Base-by-base conservation (phyloP, 208 protist genomes). In the Sergeia podlipaevii region DNA sequence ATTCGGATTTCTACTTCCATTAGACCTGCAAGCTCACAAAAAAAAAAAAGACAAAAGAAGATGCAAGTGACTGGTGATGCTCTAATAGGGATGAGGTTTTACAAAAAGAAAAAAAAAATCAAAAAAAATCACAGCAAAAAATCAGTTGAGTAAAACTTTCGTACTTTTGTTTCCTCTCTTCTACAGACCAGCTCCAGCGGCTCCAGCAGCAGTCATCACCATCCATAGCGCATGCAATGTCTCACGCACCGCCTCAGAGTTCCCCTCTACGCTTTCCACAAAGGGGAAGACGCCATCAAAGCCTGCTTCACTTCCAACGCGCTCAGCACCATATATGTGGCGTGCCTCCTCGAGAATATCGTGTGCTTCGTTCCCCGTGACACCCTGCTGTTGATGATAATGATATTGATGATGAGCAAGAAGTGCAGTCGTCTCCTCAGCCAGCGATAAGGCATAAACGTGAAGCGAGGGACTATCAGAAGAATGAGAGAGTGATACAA, bases 391-490 rank as follows among this genome's bases (percentile, higher is more conserved):
- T n/a, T n/a, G n/a, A n/a, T n/a, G n/a, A n/a, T n/a, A n/a, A n/a
- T n/a, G n/a, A n/a, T n/a, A n/a, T n/a, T n/a, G n/a, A n/a, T n/a
- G n/a, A n/a, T n/a, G n/a, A n/a, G n/a, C n/a, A n/a, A n/a, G n/a
- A n/a, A n/a, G n/a, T n/a, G n/a, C n/a, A n/a, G n/a, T n/a, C n/a
- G n/a, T n/a, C n/a, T n/a, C n/a, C n/a, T n/a, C n/a, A n/a, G n/a
- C n/a, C n/a, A n/a, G n/a, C n/a, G n/a, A n/a, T n/a, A n/a, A n/a
- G 28, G 73, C 55, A 15, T 50, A 67, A 4, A 76, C 67, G 34
- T 84, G 71, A 11, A 84, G 30, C 32, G 59, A 38, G 36, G 6
- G 45, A 2, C 23, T n/a, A 17, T 30, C 18, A 13, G 33, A n/a
- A 38, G 11, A 38, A 15, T 10, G 33, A 7, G 26, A 3, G 4